Evolutionary conservation across 257 asterid genomes (phyloP).

Genomic region (Coffea eugenioides): DNA sequence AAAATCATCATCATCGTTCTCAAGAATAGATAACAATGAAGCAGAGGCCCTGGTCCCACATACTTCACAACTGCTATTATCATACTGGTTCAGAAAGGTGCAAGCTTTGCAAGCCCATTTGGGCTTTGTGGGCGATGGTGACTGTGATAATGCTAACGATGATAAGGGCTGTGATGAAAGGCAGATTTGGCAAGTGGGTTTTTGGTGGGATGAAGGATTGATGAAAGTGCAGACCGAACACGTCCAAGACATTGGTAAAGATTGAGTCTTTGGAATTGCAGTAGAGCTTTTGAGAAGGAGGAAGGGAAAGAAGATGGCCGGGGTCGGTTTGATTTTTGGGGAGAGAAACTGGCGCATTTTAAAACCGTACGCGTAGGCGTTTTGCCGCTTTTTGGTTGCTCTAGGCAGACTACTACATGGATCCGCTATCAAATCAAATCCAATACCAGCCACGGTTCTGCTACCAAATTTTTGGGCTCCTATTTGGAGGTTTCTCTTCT

Average conservation of each 20-base stretch:
- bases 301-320: background rate
- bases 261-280: slow-evolving; percentile 24
- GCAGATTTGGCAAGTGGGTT: slow-evolving; percentile 63
- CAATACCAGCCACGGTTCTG: too few species aligned
- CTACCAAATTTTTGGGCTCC: too few species aligned
- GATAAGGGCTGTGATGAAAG: slow-evolving; percentile 38
- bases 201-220: slow-evolving; percentile 58
- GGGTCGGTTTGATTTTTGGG: background rate
- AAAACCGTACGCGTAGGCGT: slow-evolving; percentile 1
- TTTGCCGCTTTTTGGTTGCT: slow-evolving; percentile 17
- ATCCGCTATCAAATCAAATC: too few species aligned
- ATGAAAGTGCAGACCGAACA: slow-evolving; percentile 84
- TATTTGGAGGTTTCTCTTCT: too few species aligned
- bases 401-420: too few species aligned
- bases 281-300: slow-evolving; percentile 16
- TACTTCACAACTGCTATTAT: slow-evolving; percentile 48
- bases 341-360: slow-evolving; percentile 4
- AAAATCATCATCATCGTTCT: slow-evolving; percentile 47
- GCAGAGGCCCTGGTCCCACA: slow-evolving; percentile 76
- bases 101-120: slow-evolving; percentile 80
- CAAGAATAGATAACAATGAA: slow-evolving; percentile 52
- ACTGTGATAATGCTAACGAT: background rate
- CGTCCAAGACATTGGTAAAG: slow-evolving; percentile 63
- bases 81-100: slow-evolving; percentile 67
- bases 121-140: slow-evolving; percentile 37